phyloP scores from a whole-genome alignment of 768 basidiomycete species.

The Boletales sp. region DNA sequence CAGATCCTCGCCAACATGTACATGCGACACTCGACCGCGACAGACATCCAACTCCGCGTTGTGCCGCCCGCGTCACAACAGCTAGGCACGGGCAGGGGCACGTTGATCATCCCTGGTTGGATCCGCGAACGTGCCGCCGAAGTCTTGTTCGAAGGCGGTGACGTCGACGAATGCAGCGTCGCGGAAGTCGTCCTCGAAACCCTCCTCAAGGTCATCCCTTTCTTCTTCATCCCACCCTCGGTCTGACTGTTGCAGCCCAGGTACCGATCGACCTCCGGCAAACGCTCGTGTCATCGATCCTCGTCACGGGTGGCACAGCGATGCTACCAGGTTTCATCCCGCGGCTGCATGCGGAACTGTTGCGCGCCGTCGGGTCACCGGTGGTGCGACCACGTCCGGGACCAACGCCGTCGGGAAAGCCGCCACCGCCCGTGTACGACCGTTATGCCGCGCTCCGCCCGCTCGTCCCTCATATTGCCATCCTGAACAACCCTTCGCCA shows the following conservation, averaged over 20 bases:
- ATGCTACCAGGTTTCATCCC: constrained; percentile 93
- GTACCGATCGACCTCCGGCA: constrained; percentile 88
- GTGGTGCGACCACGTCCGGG: constrained; percentile 29
- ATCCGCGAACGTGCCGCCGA: constrained; percentile 89
- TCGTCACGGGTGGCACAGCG: constrained; percentile 84
- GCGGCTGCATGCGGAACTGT: constrained; percentile 75
- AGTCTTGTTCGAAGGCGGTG: constrained; percentile 84
- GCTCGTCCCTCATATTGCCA: constrained; percentile 68
- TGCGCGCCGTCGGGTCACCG: constrained; percentile 53
- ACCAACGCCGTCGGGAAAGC: constrained; percentile 35
- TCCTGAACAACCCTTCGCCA: constrained; percentile 81
- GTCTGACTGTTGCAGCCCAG: constrained; percentile 36
- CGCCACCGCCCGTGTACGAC: constrained; percentile 55
- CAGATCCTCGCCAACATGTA: constrained; percentile 71
- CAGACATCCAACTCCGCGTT: constrained; percentile 67
- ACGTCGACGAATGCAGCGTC: constrained; percentile 82
- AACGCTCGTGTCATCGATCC: constrained; percentile 77
- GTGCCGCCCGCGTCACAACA: constrained; percentile 64
- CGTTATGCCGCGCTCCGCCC: constrained; percentile 72
- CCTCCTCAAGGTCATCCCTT: constrained; percentile 62
- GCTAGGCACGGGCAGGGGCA: constrained; percentile 70
- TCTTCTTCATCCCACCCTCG: background rate
- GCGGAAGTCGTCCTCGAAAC: constrained; percentile 79
- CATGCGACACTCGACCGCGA: constrained; percentile 72
- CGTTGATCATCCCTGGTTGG: constrained; percentile 90